Conservation (phyloP, 2,329 filamentous ascomycete genomes). For the Saccharata proteae region DNA sequence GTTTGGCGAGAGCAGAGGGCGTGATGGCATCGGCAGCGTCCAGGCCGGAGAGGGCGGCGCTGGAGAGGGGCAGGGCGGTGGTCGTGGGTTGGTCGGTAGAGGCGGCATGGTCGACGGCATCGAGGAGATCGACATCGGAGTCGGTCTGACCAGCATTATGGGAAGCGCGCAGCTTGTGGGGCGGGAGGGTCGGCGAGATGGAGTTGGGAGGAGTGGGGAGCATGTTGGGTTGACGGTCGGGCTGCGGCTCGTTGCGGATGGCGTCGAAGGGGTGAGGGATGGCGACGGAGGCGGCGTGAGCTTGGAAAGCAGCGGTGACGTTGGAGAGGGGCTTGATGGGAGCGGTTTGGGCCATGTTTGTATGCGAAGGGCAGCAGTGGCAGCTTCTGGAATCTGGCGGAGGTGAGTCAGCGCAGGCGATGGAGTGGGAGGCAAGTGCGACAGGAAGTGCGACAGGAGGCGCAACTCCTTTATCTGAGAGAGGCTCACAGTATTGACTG, state of each 20-base stretch:
- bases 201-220: slow-evolving; percentile 91
- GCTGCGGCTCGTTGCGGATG: slow-evolving; percentile 12
- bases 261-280: slow-evolving; percentile 21
- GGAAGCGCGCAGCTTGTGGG: slow-evolving; percentile 59
- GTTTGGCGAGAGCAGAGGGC: slow-evolving; percentile 70
- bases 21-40: slow-evolving; percentile 78
- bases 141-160: slow-evolving; percentile 47
- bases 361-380: slow-evolving; percentile 9
- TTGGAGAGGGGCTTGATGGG: slow-evolving; percentile 25
- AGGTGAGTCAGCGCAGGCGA: slow-evolving; percentile 17
- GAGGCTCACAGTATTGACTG: too few species aligned
- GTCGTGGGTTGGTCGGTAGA: slow-evolving; percentile 24
- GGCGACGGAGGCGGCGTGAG: slow-evolving; percentile 14
- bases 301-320: slow-evolving; percentile 28
- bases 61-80: slow-evolving; percentile 25
- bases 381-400: slow-evolving; percentile 10
- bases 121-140: slow-evolving; percentile 78
- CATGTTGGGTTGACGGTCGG: slow-evolving; percentile 25
- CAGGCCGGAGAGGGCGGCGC: slow-evolving; percentile 40
- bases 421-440: slow-evolving; percentile 11
- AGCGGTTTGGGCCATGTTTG: slow-evolving; percentile 24
- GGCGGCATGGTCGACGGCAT: slow-evolving; percentile 41
- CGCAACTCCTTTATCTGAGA: slow-evolving; percentile 3
- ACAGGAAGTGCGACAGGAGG: slow-evolving; percentile 8
- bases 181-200: slow-evolving; percentile 76